A percentile compares a stretch with the other conserved stretches of the same genome.
phyloP scores from a whole-genome alignment of 1,284 basidiomycete species.

The Fomitopsis pinicola region DNA sequence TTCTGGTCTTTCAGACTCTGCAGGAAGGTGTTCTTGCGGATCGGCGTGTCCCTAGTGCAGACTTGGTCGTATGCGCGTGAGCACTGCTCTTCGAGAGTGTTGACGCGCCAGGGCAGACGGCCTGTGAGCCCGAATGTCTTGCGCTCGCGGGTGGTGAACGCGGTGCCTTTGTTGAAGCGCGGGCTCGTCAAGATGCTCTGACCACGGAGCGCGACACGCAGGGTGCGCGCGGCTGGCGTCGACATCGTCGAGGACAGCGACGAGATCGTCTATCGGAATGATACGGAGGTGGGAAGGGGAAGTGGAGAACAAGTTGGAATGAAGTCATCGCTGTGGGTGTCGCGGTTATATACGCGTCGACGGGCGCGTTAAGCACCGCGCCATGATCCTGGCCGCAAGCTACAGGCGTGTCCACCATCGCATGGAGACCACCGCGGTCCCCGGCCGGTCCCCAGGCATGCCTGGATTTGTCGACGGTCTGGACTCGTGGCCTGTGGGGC shows the following conservation, averaged over 20 bases:
- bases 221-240: conserved; percentile 17
- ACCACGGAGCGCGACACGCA: conserved; percentile 54
- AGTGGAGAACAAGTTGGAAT: background rate
- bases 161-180: conserved; percentile 70
- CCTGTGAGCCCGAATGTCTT: conserved; percentile 70
- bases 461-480: background rate
- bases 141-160: conserved; percentile 65
- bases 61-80: conserved; percentile 70
- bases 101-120: conserved; percentile 71
- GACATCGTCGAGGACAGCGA: conserved; percentile 13
- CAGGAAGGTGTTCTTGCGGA: conserved; percentile 69
- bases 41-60: conserved; percentile 38
- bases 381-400: background rate
- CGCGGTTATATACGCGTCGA: conserved; percentile 8
- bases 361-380: background rate
- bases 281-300: background rate
- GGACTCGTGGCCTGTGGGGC: too few relatives aligned
- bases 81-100: conserved; percentile 75
- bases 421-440: background rate
- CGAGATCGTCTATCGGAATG: background rate
- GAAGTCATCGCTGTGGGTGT: background rate
- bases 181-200: conserved; percentile 59
- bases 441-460: background rate
- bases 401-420: background rate
- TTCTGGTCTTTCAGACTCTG: conserved; percentile 75